Base-by-base conservation (phyloP, 768 basidiomycete species). In the Kwoniella sp. region DNA sequence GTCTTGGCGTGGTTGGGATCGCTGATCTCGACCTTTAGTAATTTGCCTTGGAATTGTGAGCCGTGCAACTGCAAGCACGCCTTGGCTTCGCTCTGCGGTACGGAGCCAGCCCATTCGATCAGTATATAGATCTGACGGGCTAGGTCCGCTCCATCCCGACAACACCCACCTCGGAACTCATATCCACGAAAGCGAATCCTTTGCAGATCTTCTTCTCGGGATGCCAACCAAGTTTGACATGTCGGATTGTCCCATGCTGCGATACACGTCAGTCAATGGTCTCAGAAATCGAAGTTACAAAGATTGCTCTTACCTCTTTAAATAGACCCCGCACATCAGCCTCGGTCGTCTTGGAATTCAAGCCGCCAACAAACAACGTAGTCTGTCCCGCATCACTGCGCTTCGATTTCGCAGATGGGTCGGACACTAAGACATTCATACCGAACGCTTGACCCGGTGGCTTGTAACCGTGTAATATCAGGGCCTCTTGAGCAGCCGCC, bases 121-220 rank as follows among this genome's bases (percentile, higher is more conserved):
- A 33, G 13, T 33, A 33, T 33, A 33, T 33, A 6, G 33, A n/a
- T n/a, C n/a, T n/a, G n/a, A n/a, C n/a, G n/a, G n/a, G n/a, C n/a
- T n/a, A n/a, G n/a, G n/a, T n/a, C n/a, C n/a, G n/a, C n/a, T n/a
- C n/a, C n/a, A n/a, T n/a, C n/a, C n/a, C 40, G 40, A 9, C 10
- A 26, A 4, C 6, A 72, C 84, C 50, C 64, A 92, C 94, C 83
- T 90, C 88, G 21, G 86, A 83, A 64, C 90, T 88, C 73, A 90
- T 98, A 74, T 97, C 93, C 30, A 98, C 83, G 72, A 98, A 98
- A 0, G 90, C 94, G 74, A 91, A 94, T 0, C 96, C 94, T 76
- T 87, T 92, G 29, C 84, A 84, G 83, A 0, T 88, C 88, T 48
- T 85, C 84, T 33, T 88, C 85, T 46, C 55, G 1, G 63, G 30